These are phyloP conservation scores for Candida taoyuanica DNA, from an alignment of 805 yeast species.

Conservation along the genomic window DNA sequence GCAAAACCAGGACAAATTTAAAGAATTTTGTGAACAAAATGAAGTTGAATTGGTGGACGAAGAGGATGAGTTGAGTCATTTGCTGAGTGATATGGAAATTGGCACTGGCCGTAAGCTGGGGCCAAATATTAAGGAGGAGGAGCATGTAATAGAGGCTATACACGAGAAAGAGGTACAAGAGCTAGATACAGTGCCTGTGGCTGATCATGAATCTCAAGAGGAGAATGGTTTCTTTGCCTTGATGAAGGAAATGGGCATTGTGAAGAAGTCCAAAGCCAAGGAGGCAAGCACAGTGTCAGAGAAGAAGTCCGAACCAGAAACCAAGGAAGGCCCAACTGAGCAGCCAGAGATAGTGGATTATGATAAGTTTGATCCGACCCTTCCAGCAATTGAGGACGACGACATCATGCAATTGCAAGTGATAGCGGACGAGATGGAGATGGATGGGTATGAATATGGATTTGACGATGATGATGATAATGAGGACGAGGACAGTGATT, in stretches of 20 bases:
- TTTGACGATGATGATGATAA: constrained; percentile 33
- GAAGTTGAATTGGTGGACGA: constrained; percentile 6
- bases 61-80: constrained; percentile 29
- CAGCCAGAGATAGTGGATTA: neutral
- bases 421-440: constrained; percentile 44
- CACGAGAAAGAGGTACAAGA: constrained; percentile 9
- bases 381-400: constrained; percentile 34
- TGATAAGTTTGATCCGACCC: constrained; percentile 3
- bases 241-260: constrained; percentile 18
- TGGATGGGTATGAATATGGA: constrained; percentile 34
- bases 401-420: constrained; percentile 51
- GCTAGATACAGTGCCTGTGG: constrained; percentile 3
- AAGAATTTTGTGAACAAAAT: constrained; percentile 21
- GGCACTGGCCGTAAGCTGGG: constrained; percentile 1
- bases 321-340: neutral
- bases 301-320: neutral
- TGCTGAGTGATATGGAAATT: constrained; percentile 26
- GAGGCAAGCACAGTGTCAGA: neutral
- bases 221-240: constrained; percentile 8
- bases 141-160: neutral
- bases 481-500: constrained; percentile 28
- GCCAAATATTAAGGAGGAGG: constrained; percentile 8
- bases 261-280: constrained; percentile 4
- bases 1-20: constrained; percentile 26
- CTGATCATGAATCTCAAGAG: constrained; percentile 3